Evolutionary conservation across 1,284 basidiomycete genomes (phyloP).

Genomic region (Cryptococcus hybrid): DNA sequence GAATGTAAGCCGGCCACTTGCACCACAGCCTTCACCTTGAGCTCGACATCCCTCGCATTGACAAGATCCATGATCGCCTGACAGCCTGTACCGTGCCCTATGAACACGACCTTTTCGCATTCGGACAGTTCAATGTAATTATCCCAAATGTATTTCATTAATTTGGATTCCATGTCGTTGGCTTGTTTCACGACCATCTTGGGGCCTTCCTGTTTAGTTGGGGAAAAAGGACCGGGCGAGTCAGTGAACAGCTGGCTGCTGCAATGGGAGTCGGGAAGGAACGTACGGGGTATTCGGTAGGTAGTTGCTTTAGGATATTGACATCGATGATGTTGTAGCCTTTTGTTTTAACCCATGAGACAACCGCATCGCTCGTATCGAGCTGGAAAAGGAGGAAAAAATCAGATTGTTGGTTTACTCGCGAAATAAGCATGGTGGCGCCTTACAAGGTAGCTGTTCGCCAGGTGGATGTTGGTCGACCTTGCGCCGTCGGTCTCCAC

Average conservation of each 20-base stretch:
- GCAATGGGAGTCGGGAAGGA: not conserved
- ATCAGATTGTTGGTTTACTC: not conserved
- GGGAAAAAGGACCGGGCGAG: too few species aligned
- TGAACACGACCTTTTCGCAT: constrained; percentile 69
- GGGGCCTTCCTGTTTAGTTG: constrained; percentile 17
- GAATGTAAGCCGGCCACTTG: constrained; percentile 70
- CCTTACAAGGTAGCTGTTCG: constrained; percentile 75
- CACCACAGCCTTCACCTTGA: constrained; percentile 64
- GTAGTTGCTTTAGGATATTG: constrained; percentile 73
- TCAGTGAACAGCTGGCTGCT: not conserved
- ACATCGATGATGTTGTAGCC: constrained; percentile 79
- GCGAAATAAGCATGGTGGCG: not conserved
- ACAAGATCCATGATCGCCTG: constrained; percentile 71
- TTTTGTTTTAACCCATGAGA: constrained; percentile 67
- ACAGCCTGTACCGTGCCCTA: constrained; percentile 85
- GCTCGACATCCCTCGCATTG: constrained; percentile 62
- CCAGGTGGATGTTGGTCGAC: constrained; percentile 70
- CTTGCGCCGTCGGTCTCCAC: constrained; percentile 70
- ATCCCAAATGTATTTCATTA: constrained; percentile 88
- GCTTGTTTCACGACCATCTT: constrained; percentile 29
- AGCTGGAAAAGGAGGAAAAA: constrained; percentile 56
- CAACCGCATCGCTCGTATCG: constrained; percentile 75
- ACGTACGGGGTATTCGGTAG: constrained; percentile 38
- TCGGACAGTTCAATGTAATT: constrained; percentile 79
- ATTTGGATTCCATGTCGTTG: constrained; percentile 49